A percentile compares a stretch with the other conserved stretches of the same genome.
These are phyloP conservation scores for Penicillium sp. DNA, from an alignment of 2,329 filamentous ascomycete genomes.

Conservation along the genomic window DNA sequence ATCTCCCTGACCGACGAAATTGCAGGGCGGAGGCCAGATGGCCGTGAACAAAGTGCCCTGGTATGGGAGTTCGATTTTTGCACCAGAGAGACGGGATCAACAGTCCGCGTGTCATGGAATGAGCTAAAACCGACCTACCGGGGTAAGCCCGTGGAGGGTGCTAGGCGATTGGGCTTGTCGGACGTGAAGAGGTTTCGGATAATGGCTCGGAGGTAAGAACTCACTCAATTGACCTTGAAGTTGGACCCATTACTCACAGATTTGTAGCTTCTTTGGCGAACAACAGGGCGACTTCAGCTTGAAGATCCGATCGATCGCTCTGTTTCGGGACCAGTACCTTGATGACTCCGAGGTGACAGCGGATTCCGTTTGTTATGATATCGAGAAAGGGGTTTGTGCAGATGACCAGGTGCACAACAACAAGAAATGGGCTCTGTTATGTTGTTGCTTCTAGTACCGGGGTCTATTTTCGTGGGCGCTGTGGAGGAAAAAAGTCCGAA, in stretches of 20 bases:
- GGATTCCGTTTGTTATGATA: not conserved
- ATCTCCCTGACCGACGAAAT: conserved; percentile 73
- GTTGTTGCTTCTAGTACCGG: not conserved
- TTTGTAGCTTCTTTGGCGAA: conserved; percentile 69
- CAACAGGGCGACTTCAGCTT: conserved; percentile 71
- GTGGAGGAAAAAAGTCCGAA: not conserved
- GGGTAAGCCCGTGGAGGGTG: conserved; percentile 65
- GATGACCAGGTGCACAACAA: not conserved
- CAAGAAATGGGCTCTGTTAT: not conserved
- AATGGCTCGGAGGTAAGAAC: conserved; percentile 75
- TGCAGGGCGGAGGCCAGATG: conserved; percentile 57
- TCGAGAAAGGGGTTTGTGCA: not conserved
- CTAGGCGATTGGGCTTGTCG: conserved; percentile 59
- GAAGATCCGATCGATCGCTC: conserved; percentile 54
- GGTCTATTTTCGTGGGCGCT: not conserved
- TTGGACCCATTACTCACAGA: conserved; percentile 10
- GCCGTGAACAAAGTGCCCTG: conserved; percentile 68
- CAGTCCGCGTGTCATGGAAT: conserved; percentile 63
- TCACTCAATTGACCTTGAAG: not conserved
- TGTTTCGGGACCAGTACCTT: conserved; percentile 12
- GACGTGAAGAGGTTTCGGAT: conserved; percentile 69
- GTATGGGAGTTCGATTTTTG: conserved; percentile 74
- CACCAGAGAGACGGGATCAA: conserved; percentile 28
- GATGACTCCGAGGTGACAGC: conserved; percentile 8
- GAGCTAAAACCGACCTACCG: conserved; percentile 73